A percentile compares a stretch with the other conserved stretches of the same genome.
phyloP scores from a whole-genome alignment of 73 alveolate species.

The Tetrahymena borealis region DNA sequence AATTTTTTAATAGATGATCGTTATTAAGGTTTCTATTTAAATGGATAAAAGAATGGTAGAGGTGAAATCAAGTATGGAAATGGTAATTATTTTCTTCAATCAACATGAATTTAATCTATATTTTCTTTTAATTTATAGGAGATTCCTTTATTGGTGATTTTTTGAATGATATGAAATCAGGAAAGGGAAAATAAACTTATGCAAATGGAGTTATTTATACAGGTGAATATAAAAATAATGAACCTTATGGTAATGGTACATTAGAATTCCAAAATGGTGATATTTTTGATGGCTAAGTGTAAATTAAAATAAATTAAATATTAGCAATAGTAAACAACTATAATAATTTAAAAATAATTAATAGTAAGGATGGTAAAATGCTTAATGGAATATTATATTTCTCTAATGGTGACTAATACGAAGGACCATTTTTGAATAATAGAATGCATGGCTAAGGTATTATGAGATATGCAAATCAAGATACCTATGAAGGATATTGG shows the following conservation, averaged over 20 bases:
- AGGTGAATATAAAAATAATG: slow-evolving; percentile 72
- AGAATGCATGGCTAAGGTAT: slow-evolving; percentile 86
- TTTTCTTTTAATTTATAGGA: slow-evolving; percentile 62
- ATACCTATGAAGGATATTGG: slow-evolving; percentile 67
- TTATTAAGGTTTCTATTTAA: neutral
- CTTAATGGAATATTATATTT: slow-evolving; percentile 73
- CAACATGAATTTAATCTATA: neutral
- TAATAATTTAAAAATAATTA: neutral
- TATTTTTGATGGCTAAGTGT: slow-evolving; percentile 53
- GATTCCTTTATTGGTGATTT: slow-evolving; percentile 80
- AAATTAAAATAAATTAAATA: neutral
- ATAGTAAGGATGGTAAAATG: slow-evolving; percentile 24
- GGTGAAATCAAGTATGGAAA: neutral
- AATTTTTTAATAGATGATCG: neutral
- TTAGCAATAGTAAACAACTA: neutral
- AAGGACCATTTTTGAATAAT: slow-evolving; percentile 84
- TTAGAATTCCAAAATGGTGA: slow-evolving; percentile 72
- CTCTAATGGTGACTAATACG: slow-evolving; percentile 88
- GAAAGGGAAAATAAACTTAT: slow-evolving; percentile 50
- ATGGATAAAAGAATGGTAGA: neutral
- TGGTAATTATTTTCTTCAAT: neutral
- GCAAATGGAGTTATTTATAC: slow-evolving; percentile 42
- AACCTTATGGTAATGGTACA: slow-evolving; percentile 81
- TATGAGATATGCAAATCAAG: slow-evolving; percentile 86
- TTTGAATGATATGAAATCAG: slow-evolving; percentile 66